Base-by-base conservation (phyloP, 345 rosid genomes). In the Triadica sebifera region DNA sequence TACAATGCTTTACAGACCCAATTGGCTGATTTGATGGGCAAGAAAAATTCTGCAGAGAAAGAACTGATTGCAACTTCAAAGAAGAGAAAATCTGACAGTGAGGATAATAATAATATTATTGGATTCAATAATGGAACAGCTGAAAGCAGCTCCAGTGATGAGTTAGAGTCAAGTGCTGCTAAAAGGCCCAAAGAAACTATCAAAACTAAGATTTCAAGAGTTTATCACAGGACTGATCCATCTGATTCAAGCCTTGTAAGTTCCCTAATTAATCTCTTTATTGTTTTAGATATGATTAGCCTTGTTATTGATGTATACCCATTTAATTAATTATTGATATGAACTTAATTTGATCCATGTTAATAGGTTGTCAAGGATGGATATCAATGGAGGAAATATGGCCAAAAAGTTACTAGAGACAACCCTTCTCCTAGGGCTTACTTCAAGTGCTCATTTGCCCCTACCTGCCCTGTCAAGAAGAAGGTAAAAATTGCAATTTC, bases 221-320 rank as follows among this genome's bases (percentile, higher is more conserved):
- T 76, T 29, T 87, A 60, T 55, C 74, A 82, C 17, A 82, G 78
- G 53, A 73, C 91, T 50, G 80, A 75, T 79, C 72, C 85, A 13
- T 86, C 95, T 3, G 90, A 89, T 72, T 72, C 83, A 52, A 87
- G 90, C 86, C 84, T 92, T 59, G 97, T 94, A 78, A 80, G 93
- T 65, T 45, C 46, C 46, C 4, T 5, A 43, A 8, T 43, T 43
- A 29, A 29, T 29, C 34, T 29, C 34, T 29, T 29, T 29, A 29
- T 29, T 29, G 34, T 2, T 29, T 29, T 29, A 29, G 34, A 29
- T 29, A 29, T 29, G 2, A 29, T 29, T 29, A 29, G 34, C 34
- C 34, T 29, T 29, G 34, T 1, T 29, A 1, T 29, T 2, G 34
- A 29, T 29, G 34, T 1, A 29, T 29, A 29, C 34, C 34, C 34